phyloP scores from a whole-genome alignment of 331 rosid species.

The Pyracantha coccinea region DNA sequence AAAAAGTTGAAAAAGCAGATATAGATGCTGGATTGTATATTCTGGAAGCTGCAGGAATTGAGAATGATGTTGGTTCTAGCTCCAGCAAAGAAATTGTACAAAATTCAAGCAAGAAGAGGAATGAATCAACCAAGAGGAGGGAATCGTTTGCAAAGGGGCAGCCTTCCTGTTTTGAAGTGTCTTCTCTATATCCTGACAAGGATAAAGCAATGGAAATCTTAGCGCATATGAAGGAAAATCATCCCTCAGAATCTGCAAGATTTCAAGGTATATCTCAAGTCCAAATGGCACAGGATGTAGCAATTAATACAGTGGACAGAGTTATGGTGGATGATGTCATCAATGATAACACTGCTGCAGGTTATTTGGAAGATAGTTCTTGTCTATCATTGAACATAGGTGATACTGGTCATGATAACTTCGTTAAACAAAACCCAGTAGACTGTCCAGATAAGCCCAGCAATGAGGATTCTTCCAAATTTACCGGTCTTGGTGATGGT shows the following conservation, averaged over 20 bases:
- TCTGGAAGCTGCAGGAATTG: neutral
- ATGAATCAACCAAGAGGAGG: neutral
- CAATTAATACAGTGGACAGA: neutral
- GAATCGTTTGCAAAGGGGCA: neutral
- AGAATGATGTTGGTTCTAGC: neutral
- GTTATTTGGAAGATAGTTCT: neutral
- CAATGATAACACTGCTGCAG: neutral
- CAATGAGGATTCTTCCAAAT: neutral
- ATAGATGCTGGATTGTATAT: neutral
- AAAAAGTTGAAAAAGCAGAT: neutral
- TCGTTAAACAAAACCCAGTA: neutral
- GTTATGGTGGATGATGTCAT: neutral
- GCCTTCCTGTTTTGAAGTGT: neutral
- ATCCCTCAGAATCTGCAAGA: neutral
- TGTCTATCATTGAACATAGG: neutral
- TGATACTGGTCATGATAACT: neutral
- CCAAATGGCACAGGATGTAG: neutral
- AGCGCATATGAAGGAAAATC: neutral
- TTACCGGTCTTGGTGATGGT: neutral
- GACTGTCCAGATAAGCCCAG: neutral
- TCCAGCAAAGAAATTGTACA: neutral
- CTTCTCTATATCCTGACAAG: neutral
- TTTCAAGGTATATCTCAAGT: neutral
- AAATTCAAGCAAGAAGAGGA: constrained; percentile 4
- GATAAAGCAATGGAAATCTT: neutral